A percentile compares a stretch with the other conserved stretches of the same genome.
Evolutionary conservation across 306 rosid species (phyloP).

Genomic region (Castanea crenata): DNA sequence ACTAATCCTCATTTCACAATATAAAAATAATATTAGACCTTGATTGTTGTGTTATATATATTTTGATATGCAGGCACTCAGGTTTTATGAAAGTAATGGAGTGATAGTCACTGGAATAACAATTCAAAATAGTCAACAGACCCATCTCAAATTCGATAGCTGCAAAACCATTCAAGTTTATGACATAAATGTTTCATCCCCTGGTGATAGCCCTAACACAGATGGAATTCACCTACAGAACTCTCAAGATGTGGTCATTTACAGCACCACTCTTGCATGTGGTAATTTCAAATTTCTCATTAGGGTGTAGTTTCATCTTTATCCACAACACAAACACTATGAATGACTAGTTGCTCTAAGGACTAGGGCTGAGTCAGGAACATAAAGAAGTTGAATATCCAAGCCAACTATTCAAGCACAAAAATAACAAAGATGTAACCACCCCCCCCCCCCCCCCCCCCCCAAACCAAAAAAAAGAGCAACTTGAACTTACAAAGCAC

Average conservation of each 20-base stretch:
- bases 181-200: conserved; percentile 46
- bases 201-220: conserved; percentile 74
- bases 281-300: conserved; percentile 36
- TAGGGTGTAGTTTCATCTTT: background rate
- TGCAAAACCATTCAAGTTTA: conserved; percentile 59
- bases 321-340: background rate
- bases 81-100: conserved; percentile 66
- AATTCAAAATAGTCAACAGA: conserved; percentile 66
- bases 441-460: too few species aligned
- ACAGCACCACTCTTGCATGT: conserved; percentile 53
- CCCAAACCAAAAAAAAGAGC: background rate
- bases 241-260: conserved; percentile 49
- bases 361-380: background rate
- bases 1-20: background rate
- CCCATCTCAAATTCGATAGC: conserved; percentile 65
- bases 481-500: background rate
- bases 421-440: background rate
- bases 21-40: background rate
- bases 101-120: conserved; percentile 66
- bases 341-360: background rate
- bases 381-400: background rate
- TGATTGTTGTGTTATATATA: background rate
- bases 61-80: conserved; percentile 47
- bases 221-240: conserved; percentile 83
- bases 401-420: background rate